Evolutionary conservation across 2,329 filamentous ascomycete species (phyloP).

Genomic region (Chrysoporthe austroafricana): DNA sequence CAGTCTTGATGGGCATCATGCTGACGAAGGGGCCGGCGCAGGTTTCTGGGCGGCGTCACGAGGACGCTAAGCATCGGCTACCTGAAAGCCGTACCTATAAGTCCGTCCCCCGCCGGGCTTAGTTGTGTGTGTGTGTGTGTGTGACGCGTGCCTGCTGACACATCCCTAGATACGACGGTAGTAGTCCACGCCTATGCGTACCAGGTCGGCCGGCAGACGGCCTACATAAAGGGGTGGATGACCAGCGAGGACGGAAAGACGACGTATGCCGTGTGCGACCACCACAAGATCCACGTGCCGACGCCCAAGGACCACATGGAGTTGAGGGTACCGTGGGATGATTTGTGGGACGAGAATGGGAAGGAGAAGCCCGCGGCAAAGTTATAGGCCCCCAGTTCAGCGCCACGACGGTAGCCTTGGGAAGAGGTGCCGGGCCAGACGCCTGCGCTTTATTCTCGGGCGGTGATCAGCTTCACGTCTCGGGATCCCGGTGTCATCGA

Average conservation of each 20-base stretch:
- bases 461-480: neutral
- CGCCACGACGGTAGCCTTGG: too few relatives aligned
- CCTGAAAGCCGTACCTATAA: constrained; percentile 51
- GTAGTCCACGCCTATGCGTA: constrained; percentile 47
- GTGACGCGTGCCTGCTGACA: neutral
- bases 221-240: constrained; percentile 54
- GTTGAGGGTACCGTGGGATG: constrained; percentile 48
- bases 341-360: constrained; percentile 40
- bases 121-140: neutral
- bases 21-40: constrained; percentile 9
- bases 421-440: too few relatives aligned
- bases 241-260: constrained; percentile 50
- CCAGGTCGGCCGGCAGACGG: constrained; percentile 54
- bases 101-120: constrained; percentile 30
- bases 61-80: constrained; percentile 55
- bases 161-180: constrained; percentile 40
- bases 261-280: constrained; percentile 53
- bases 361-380: constrained; percentile 27
- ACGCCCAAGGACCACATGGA: constrained; percentile 43
- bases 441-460: neutral
- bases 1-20: neutral
- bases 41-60: constrained; percentile 54
- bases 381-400: constrained; percentile 11
- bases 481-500: neutral
- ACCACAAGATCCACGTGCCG: constrained; percentile 54